Evolutionary conservation across 2,329 filamentous ascomycete genomes (phyloP).

Genomic region (Paradendryphiella salina): DNA sequence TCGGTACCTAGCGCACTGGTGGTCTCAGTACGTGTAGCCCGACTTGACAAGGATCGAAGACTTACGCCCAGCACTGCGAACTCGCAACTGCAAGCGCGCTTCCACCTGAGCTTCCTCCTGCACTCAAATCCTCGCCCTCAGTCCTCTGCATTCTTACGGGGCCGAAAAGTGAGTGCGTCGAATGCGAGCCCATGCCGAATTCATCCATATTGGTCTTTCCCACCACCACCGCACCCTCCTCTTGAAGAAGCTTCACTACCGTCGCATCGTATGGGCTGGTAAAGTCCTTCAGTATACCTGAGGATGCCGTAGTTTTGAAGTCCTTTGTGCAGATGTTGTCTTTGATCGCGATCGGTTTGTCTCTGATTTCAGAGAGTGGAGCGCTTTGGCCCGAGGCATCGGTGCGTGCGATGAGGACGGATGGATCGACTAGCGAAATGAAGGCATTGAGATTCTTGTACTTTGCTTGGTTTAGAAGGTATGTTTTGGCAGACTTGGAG

Average conservation of each 20-base stretch:
- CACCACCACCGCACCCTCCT: slow-evolving; percentile 64
- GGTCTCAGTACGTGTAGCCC: slow-evolving; percentile 17
- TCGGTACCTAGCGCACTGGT: slow-evolving; percentile 80
- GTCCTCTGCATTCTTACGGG: slow-evolving; percentile 56
- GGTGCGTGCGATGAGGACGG: slow-evolving; percentile 29
- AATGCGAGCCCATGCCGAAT: slow-evolving; percentile 92
- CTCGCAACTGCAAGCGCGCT: slow-evolving; percentile 82
- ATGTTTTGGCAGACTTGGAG: slow-evolving; percentile 43
- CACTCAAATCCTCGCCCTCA: slow-evolving; percentile 49
- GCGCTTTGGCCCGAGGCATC: slow-evolving; percentile 19
- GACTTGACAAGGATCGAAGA: slow-evolving; percentile 14
- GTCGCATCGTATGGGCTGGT: slow-evolving; percentile 80
- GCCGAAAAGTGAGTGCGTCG: slow-evolving; percentile 68
- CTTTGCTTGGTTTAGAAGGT: slow-evolving; percentile 41
- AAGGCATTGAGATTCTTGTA: slow-evolving; percentile 47
- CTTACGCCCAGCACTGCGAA: slow-evolving; percentile 62
- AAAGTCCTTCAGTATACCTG: slow-evolving; percentile 69
- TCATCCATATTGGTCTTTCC: slow-evolving; percentile 95
- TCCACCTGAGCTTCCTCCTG: slow-evolving; percentile 75
- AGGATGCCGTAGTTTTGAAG: slow-evolving; percentile 76
- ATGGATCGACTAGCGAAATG: slow-evolving; percentile 30
- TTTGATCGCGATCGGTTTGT: slow-evolving; percentile 49
- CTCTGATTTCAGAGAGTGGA: background rate
- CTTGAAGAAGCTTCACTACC: slow-evolving; percentile 69
- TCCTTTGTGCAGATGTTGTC: slow-evolving; percentile 56